phyloP scores from a whole-genome alignment of 805 yeast species.

The Saccharomycodes ludwigii region DNA sequence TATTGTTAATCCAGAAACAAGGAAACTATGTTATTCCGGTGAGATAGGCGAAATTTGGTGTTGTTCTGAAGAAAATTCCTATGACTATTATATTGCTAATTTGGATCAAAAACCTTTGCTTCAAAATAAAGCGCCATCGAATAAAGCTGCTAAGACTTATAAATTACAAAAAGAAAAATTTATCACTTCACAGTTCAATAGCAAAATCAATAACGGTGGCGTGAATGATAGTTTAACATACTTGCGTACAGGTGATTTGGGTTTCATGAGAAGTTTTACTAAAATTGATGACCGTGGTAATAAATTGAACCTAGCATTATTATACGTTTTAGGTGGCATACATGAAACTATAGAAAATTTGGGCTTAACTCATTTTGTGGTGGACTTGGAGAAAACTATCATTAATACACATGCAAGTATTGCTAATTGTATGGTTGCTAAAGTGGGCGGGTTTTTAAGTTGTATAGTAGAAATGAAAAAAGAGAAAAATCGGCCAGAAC shows the following conservation, averaged over 20 bases:
- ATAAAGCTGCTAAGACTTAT: conserved; percentile 6
- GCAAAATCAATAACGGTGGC: conserved; percentile 44
- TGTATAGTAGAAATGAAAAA: conserved; percentile 47
- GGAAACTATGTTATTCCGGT: conserved; percentile 65
- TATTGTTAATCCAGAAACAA: conserved; percentile 89
- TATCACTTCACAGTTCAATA: conserved; percentile 43
- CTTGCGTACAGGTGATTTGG: conserved; percentile 86
- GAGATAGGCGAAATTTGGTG: conserved; percentile 98
- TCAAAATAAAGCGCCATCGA: neutral
- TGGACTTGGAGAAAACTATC: conserved; percentile 65
- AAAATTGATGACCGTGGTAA: conserved; percentile 29
- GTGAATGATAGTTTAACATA: conserved; percentile 55
- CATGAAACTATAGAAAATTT: conserved; percentile 80
- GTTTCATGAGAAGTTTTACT: conserved; percentile 71
- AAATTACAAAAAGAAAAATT: conserved; percentile 39
- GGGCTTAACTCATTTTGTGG: conserved; percentile 85
- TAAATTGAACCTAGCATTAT: conserved; percentile 46
- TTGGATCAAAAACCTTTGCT: conserved; percentile 4
- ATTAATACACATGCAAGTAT: conserved; percentile 38
- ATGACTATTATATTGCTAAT: conserved; percentile 41
- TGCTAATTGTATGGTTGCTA: conserved; percentile 50
- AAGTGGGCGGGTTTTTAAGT: conserved; percentile 68
- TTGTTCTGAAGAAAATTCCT: conserved; percentile 71
- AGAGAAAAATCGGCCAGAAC: conserved; percentile 30
- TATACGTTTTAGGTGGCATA: conserved; percentile 75